Conservation (phyloP, 805 yeast genomes). For the Schizosaccharomyces osmophilus region DNA sequence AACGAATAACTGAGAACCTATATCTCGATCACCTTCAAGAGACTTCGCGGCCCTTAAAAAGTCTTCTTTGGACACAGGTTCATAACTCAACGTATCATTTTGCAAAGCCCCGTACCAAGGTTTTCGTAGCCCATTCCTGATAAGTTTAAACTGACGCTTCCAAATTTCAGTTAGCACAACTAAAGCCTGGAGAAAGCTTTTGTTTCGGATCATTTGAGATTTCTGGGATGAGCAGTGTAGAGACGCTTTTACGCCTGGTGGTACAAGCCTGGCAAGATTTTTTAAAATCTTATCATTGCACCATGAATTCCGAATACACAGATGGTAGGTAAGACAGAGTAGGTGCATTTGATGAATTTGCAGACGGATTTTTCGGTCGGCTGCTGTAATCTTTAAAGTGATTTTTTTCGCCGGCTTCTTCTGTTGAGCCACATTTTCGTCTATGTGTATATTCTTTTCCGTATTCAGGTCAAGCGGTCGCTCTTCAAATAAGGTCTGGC, state of each 20-base stretch:
- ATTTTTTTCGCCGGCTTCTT: neutral
- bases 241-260: neutral
- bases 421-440: neutral
- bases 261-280: neutral
- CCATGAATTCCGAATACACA: neutral
- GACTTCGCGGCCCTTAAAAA: constrained; percentile 5
- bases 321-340: neutral
- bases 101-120: neutral
- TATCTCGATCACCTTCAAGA: constrained; percentile 40
- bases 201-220: neutral
- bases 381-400: neutral
- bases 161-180: neutral
- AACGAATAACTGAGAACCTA: constrained; percentile 73
- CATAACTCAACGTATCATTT: neutral
- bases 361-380: neutral
- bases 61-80: neutral
- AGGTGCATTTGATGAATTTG: constrained; percentile 1
- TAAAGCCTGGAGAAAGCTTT: neutral
- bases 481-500: neutral
- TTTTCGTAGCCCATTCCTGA: neutral
- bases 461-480: neutral
- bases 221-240: neutral
- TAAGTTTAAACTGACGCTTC: neutral
- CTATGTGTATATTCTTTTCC: neutral
- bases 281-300: neutral